Percentiles rank a stretch among this genome's conserved stretches.
These are phyloP conservation scores for Annulohypoxylon moriforme DNA, from an alignment of 495 filamentous ascomycete species.

Conservation along the genomic window DNA sequence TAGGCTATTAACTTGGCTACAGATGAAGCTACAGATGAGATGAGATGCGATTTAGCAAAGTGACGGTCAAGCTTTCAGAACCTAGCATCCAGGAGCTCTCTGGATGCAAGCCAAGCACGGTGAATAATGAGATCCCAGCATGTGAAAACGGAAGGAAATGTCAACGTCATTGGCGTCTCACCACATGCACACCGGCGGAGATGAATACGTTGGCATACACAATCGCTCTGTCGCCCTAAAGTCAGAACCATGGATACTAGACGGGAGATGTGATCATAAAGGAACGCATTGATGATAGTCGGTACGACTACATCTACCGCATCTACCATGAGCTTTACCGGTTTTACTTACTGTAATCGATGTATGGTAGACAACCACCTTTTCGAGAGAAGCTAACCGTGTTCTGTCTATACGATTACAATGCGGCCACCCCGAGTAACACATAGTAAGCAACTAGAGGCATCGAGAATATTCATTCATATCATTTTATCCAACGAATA, in stretches of 20 bases:
- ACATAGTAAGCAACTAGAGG: constrained; percentile 37
- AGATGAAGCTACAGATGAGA: neutral
- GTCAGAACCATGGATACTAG: constrained; percentile 25
- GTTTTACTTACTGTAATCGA: constrained; percentile 32
- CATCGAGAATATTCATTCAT: neutral
- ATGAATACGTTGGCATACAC: constrained; percentile 31
- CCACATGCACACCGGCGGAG: constrained; percentile 32
- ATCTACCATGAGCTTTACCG: constrained; percentile 7
- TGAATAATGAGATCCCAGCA: constrained; percentile 7
- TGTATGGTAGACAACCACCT: constrained; percentile 1
- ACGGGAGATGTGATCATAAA: constrained; percentile 14
- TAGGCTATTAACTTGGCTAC: neutral
- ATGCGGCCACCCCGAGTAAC: constrained; percentile 9
- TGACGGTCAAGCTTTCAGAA: constrained; percentile 14
- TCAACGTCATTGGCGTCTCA: constrained; percentile 26
- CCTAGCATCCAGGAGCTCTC: neutral
- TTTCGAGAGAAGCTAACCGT: constrained; percentile 1
- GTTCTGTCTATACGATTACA: neutral
- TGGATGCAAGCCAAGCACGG: neutral
- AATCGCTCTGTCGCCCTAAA: constrained; percentile 8
- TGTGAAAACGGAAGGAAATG: constrained; percentile 27
- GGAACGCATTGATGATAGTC: constrained; percentile 10
- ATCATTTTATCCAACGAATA: neutral
- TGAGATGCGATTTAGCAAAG: neutral
- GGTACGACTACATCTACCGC: constrained; percentile 7